Conservation (phyloP, 352 stramenopile genomes). For the Pythium brachiatum region DNA sequence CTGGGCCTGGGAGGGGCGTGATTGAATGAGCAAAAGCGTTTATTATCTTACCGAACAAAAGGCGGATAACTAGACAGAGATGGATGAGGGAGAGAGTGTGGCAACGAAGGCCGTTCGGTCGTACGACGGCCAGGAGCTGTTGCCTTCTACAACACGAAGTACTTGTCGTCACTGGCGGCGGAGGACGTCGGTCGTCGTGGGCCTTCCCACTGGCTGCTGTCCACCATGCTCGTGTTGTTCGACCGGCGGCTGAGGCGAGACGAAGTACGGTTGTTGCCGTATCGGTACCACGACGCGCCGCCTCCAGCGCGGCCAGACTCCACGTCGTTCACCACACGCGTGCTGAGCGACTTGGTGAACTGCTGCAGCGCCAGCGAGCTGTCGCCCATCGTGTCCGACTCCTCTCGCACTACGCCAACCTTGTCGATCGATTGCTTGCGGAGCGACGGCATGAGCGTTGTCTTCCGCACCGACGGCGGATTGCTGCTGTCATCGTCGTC, state of each 20-base stretch:
- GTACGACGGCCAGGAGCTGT: too few species aligned
- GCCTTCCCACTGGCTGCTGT: slow-evolving; percentile 35
- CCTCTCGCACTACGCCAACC: not conserved
- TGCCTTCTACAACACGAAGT: slow-evolving; percentile 83
- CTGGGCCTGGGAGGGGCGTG: not conserved
- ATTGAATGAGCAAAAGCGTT: not conserved
- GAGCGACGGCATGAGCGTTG: not conserved
- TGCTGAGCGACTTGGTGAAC: slow-evolving; percentile 81
- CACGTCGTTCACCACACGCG: slow-evolving; percentile 63
- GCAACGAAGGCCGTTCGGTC: too few species aligned
- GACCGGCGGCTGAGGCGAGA: slow-evolving; percentile 64
- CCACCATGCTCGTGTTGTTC: slow-evolving; percentile 59
- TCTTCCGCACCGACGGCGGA: slow-evolving; percentile 2
- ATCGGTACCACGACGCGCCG: slow-evolving; percentile 72
- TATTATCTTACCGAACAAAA: slow-evolving; percentile 4
- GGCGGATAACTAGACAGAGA: not conserved
- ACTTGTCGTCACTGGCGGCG: slow-evolving; percentile 65
- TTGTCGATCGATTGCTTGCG: slow-evolving; percentile 9
- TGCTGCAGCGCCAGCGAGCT: slow-evolving; percentile 75
- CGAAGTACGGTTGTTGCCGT: slow-evolving; percentile 73
- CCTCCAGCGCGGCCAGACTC: slow-evolving; percentile 38
- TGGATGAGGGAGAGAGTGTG: too few species aligned
- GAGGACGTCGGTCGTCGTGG: slow-evolving; percentile 31
- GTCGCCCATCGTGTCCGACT: slow-evolving; percentile 11
- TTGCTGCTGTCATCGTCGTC: slow-evolving; percentile 43